A percentile compares a stretch with the other conserved stretches of the same genome.
phyloP scores from a whole-genome alignment of 2,329 filamentous ascomycete species.

The Xylariomycetidae sp. region DNA sequence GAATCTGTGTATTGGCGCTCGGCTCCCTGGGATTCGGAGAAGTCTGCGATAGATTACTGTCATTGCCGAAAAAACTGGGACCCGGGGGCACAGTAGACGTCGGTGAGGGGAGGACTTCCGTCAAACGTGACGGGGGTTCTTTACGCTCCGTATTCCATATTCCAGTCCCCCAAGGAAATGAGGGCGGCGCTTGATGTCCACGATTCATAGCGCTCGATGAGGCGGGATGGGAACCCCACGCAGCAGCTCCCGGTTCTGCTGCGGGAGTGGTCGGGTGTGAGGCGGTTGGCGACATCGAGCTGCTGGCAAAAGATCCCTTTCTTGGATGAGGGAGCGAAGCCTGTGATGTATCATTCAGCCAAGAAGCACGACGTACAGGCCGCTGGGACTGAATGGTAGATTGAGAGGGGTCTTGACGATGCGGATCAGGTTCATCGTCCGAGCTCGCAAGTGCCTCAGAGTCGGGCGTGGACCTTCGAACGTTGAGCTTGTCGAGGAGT shows the following conservation, averaged over 20 bases:
- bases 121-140: conserved; percentile 66
- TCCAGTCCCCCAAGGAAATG: conserved; percentile 70
- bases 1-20: conserved; percentile 60
- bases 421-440: conserved; percentile 79
- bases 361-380: conserved; percentile 68
- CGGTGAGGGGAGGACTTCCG: conserved; percentile 69
- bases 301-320: conserved; percentile 71
- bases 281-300: conserved; percentile 69
- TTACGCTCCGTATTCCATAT: conserved; percentile 79
- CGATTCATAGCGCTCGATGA: conserved; percentile 43
- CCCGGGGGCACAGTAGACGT: conserved; percentile 50
- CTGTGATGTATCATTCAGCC: conserved; percentile 77
- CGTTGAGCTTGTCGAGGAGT: conserved; percentile 68
- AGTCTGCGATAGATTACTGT: conserved; percentile 39
- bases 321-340: conserved; percentile 52
- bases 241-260: conserved; percentile 49
- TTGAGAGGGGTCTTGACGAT: conserved; percentile 46
- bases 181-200: conserved; percentile 35
- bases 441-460: conserved; percentile 91
- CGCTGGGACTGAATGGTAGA: conserved; percentile 47
- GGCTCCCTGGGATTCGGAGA: conserved; percentile 47
- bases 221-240: conserved; percentile 50
- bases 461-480: conserved; percentile 82
- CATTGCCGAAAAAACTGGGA: conserved; percentile 43
- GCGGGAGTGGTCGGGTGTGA: conserved; percentile 79